These are phyloP conservation scores for Fraxinus paxiana DNA, from an alignment of 305 asterid genomes.

Conservation along the genomic window DNA sequence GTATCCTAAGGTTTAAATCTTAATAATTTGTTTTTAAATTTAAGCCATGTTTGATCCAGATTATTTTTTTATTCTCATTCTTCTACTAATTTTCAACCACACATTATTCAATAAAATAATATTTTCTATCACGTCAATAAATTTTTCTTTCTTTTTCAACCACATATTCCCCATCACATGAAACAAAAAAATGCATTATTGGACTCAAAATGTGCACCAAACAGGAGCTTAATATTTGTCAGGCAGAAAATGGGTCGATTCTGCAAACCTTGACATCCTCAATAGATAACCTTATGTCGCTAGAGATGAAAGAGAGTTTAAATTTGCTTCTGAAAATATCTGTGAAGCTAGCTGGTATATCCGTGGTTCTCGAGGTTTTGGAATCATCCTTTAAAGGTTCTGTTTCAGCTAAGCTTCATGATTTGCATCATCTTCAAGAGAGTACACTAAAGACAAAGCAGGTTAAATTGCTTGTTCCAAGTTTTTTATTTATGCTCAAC, in stretches of 20 bases:
- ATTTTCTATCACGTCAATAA: too few species aligned
- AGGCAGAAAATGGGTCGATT: background rate
- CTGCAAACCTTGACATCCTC: conserved; percentile 51
- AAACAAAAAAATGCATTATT: too few species aligned
- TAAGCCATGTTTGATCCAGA: too few species aligned
- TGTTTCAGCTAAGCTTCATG: conserved; percentile 62
- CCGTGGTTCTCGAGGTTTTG: conserved; percentile 71
- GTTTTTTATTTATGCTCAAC: conserved; percentile 7
- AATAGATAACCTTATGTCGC: conserved; percentile 52
- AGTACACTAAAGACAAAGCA: conserved; percentile 76
- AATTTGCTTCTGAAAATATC: conserved; percentile 60
- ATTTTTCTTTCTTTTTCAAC: too few species aligned
- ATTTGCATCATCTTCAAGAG: conserved; percentile 77
- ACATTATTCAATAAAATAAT: too few species aligned
- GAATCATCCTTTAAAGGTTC: conserved; percentile 84
- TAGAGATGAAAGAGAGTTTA: conserved; percentile 46
- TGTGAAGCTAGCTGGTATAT: conserved; percentile 66
- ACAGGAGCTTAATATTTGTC: background rate
- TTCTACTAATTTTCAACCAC: too few species aligned
- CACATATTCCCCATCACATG: too few species aligned
- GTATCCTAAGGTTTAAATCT: conserved; percentile 59
- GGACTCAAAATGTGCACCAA: too few species aligned
- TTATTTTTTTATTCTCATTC: too few species aligned
- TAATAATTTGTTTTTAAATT: background rate
- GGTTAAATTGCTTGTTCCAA: conserved; percentile 42